A percentile compares a stretch with the other conserved stretches of the same genome.
These are phyloP conservation scores for Cutaneotrichosporon cutaneum DNA, from an alignment of 1,284 basidiomycete genomes.

Conservation along the genomic window DNA sequence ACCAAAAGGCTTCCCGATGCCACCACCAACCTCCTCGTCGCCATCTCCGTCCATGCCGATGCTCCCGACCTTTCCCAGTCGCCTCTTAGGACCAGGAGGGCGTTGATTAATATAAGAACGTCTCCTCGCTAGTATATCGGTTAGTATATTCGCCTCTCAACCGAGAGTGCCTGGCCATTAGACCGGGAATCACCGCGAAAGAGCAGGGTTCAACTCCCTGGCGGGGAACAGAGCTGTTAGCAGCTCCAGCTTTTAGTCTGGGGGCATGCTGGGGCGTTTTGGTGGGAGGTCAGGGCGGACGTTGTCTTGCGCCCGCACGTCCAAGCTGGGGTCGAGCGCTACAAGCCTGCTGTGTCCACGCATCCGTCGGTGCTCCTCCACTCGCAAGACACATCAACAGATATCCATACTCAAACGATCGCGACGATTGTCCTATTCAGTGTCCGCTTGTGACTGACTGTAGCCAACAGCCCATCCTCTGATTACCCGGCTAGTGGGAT, in stretches of 20 bases:
- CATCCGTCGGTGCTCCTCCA: too few species aligned
- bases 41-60: not conserved
- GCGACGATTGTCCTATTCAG: slow-evolving; percentile 1
- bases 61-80: not conserved
- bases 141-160: slow-evolving; percentile 7
- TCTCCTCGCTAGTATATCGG: slow-evolving; percentile 5
- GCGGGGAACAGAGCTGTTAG: not conserved
- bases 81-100: not conserved
- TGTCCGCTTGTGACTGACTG: not conserved
- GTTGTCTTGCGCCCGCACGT: too few species aligned
- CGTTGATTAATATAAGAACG: not conserved
- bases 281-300: not conserved
- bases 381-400: not conserved
- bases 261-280: not conserved
- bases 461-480: not conserved
- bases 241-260: not conserved
- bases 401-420: not conserved
- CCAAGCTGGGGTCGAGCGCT: too few species aligned
- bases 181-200: not conserved
- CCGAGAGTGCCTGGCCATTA: not conserved
- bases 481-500: not conserved
- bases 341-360: too few species aligned
- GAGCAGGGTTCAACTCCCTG: slow-evolving; percentile 7
- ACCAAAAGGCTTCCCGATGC: not conserved
- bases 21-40: not conserved